Conservation (phyloP, 192 early-diverging fungal species). For the Glomus cerebriforme region DNA sequence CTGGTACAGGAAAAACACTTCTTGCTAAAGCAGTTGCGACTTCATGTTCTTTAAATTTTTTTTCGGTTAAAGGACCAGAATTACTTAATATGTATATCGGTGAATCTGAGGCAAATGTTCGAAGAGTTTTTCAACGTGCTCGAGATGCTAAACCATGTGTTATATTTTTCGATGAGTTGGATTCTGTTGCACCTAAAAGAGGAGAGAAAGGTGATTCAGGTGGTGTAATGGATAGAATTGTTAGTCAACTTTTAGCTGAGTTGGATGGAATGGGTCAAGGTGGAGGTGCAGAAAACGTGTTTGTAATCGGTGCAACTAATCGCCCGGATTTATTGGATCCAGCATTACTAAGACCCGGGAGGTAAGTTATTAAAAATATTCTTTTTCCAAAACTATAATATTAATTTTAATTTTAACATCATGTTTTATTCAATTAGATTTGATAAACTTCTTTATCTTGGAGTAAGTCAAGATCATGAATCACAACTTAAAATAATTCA, state of each 20-base stretch:
- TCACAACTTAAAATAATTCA: constrained; percentile 86
- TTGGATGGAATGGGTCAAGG: constrained; percentile 88
- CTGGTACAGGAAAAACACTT: constrained; percentile 97
- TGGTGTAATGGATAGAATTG: constrained; percentile 99
- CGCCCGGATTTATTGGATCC: constrained; percentile 95
- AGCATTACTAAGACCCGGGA: constrained; percentile 90
- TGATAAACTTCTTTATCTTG: constrained; percentile 95
- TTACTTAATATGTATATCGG: constrained; percentile 99
- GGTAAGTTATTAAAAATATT: constrained; percentile 42
- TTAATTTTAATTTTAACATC: background rate
- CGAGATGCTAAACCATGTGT: constrained; percentile 97
- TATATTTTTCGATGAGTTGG: constrained; percentile 99
- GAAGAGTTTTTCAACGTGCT: constrained; percentile 93
- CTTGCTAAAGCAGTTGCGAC: constrained; percentile 99
- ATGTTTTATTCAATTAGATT: constrained; percentile 57
- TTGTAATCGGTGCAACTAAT: constrained; percentile 99
- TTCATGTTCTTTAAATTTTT: constrained; percentile 96
- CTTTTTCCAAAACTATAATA: background rate
- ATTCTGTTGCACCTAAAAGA: constrained; percentile 96
- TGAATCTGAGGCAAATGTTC: constrained; percentile 97
- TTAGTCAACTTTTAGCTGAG: constrained; percentile 93
- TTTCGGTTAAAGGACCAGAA: constrained; percentile 98
- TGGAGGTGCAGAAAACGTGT: constrained; percentile 71
- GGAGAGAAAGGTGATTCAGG: constrained; percentile 98
- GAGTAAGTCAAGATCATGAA: constrained; percentile 89